phyloP scores from a whole-genome alignment of 148 eudicot genomes.

The Chenopodium formosanum region DNA sequence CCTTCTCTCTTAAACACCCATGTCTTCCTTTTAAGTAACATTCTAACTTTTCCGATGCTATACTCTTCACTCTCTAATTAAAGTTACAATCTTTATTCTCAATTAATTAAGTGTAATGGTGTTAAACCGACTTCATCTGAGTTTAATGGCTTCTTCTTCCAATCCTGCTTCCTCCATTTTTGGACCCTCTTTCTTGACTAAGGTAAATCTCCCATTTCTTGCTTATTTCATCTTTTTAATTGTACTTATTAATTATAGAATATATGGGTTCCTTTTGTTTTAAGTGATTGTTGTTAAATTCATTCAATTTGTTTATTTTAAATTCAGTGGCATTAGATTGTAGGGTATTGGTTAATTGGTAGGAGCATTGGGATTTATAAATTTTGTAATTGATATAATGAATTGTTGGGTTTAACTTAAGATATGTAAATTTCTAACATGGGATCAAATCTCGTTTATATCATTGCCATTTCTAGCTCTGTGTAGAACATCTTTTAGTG shows the following conservation, averaged over 20 bases:
- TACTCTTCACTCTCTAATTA: background rate
- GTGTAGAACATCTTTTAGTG: background rate
- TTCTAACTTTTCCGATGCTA: background rate
- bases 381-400: background rate
- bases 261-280: background rate
- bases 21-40: background rate
- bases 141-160: conserved; percentile 22
- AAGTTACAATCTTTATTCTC: background rate
- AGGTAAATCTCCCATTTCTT: conserved; percentile 1
- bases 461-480: too few species aligned
- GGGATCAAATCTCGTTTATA: too few species aligned
- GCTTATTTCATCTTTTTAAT: background rate
- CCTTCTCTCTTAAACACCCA: background rate
- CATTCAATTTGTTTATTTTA: background rate
- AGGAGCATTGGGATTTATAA: background rate
- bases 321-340: background rate
- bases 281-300: background rate
- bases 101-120: conserved; percentile 10
- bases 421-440: too few species aligned
- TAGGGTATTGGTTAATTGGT: background rate
- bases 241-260: background rate
- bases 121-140: conserved; percentile 19
- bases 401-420: background rate
- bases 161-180: conserved; percentile 23
- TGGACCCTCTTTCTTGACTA: conserved; percentile 22